A percentile compares a stretch with the other conserved stretches of the same genome.
These are phyloP conservation scores for Epichloe hybrida DNA, from an alignment of 2,329 filamentous ascomycete genomes.

Conservation along the genomic window DNA sequence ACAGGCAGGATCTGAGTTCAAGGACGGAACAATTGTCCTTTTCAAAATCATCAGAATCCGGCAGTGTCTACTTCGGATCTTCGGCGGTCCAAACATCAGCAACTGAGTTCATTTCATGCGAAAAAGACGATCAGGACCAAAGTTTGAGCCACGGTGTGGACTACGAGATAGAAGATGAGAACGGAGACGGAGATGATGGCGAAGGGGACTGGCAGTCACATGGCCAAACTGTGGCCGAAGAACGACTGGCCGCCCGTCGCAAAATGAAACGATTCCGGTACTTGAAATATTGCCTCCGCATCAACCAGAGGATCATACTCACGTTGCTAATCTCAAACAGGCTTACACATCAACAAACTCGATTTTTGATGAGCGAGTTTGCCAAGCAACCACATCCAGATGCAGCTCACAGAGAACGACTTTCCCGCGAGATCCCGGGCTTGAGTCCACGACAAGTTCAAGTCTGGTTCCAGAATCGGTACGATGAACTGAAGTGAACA, in stretches of 20 bases:
- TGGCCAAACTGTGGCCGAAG: constrained; percentile 37
- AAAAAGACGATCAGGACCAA: constrained; percentile 22
- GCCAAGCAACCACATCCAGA: constrained; percentile 89
- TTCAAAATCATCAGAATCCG: background rate
- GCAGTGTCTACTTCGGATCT: background rate
- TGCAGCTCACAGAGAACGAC: constrained; percentile 72
- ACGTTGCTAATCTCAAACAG: constrained; percentile 34
- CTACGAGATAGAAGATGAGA: constrained; percentile 42
- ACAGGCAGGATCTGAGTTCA: background rate
- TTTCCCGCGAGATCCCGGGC: constrained; percentile 83
- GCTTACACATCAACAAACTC: constrained; percentile 91
- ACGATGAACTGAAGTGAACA: constrained; percentile 15
- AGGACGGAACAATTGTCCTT: background rate
- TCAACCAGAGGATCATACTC: background rate
- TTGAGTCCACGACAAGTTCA: constrained; percentile 87
- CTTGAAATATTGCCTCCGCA: constrained; percentile 6
- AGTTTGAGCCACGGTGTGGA: constrained; percentile 36
- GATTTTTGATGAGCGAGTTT: constrained; percentile 94
- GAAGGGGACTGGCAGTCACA: constrained; percentile 19
- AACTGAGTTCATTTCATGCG: constrained; percentile 17
- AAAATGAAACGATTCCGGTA: constrained; percentile 76
- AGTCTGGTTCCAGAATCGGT: constrained; percentile 98
- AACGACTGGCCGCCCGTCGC: constrained; percentile 41
- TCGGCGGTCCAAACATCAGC: constrained; percentile 15
- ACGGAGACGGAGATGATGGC: constrained; percentile 31